Conservation (phyloP, 441 rosid species). For the Populus hybrid region DNA sequence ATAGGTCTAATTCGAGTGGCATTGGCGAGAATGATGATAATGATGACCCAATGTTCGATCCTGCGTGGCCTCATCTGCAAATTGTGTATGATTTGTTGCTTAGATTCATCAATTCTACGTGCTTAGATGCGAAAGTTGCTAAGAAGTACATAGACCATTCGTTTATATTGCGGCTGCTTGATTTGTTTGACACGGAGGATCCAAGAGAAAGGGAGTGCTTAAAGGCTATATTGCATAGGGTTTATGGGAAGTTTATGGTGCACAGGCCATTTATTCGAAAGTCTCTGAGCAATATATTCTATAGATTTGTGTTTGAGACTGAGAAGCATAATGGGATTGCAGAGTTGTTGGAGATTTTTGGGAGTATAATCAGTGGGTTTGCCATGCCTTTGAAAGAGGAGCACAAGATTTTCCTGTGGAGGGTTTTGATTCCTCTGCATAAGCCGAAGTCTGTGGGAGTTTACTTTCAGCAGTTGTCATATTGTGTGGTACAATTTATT, state of each 20-base stretch:
- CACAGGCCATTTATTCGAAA: conserved; percentile 84
- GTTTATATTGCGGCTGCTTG: conserved; percentile 73
- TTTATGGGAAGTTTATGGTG: conserved; percentile 88
- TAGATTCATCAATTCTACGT: conserved; percentile 68
- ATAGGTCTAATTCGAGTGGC: conserved; percentile 34
- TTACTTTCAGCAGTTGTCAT: conserved; percentile 78
- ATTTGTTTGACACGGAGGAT: conserved; percentile 86
- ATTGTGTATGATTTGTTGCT: conserved; percentile 78
- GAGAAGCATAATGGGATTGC: conserved; percentile 86
- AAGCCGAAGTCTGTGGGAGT: conserved; percentile 77
- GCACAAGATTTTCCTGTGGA: conserved; percentile 78
- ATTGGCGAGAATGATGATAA: conserved; percentile 53
- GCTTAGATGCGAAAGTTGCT: conserved; percentile 71
- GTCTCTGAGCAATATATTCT: conserved; percentile 71
- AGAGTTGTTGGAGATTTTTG: conserved; percentile 82
- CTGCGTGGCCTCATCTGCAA: conserved; percentile 90
- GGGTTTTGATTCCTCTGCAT: conserved; percentile 80
- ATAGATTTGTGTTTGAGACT: conserved; percentile 65
- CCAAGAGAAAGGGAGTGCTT: conserved; percentile 24
- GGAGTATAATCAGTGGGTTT: conserved; percentile 82
- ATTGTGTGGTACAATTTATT: conserved; percentile 67
- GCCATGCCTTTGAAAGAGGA: conserved; percentile 90
- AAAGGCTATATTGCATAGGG: conserved; percentile 70
- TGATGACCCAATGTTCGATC: conserved; percentile 75
- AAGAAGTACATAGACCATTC: conserved; percentile 84